Evolutionary conservation across 768 basidiomycete genomes (phyloP), one percentile per base, ranked within the genome.

Genomic region (Mycena belliarum): DNA sequence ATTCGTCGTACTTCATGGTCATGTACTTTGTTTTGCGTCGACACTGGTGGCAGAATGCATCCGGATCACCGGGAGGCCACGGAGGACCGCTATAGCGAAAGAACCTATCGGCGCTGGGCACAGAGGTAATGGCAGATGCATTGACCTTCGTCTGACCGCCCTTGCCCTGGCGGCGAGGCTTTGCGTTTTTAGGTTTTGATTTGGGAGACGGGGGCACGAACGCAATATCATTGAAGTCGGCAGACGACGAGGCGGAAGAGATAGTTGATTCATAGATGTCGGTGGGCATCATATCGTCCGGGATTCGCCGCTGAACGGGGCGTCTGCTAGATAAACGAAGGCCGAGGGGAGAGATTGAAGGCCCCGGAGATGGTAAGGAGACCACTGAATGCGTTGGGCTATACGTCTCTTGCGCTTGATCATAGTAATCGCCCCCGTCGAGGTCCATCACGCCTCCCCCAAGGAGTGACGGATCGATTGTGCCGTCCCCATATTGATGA

Each of bases 21-120:
- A 60, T 23, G 1, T 14, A 18, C 2, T 35, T 25, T 11, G n/a
- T 45, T 35, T 28, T 59, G 3, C 50, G 18, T 8, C 62, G 44
- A 41, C 62, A 63, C 25, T 56, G 58, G 24, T 63, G 62, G 16
- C 62, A 63, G 20, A 59, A 49, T 6, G 15, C 8, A 3, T 32
- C 25, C 3, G 6, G 24, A 15, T 38, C 53, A 10, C 54, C 55
- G 2, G 11, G 40, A 35, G 62, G 62, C 62, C 62, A 63, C 6
- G 61, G 61, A 5, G 58, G 62, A 14, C 57, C 61, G 32, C 49
- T 52, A 47, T 63, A 63, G 35, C 62, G 62, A 43, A 56, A 59
- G 42, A 55, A 63, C 41, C 33, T 37, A n/a, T 63, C 57, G 43
- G 53, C 15, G 38, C 45, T 52, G 4, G 35, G 26, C 10, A 29